Evolutionary conservation across 2,329 filamentous ascomycete genomes (phyloP), one percentile per base, ranked within the genome.

Genomic region (Aspergillus tubingensis): DNA sequence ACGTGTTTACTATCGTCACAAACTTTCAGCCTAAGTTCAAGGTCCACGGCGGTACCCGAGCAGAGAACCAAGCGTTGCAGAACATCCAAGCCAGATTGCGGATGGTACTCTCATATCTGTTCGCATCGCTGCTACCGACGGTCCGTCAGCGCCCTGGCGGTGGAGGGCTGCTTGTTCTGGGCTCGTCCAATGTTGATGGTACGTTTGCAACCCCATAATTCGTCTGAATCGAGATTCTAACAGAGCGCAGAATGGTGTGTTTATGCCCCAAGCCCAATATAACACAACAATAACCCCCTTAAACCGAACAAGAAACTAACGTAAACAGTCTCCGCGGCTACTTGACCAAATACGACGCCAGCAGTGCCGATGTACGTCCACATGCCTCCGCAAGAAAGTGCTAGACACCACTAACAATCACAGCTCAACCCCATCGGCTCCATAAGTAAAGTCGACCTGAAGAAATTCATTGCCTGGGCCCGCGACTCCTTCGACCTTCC

Each of bases 261-360:
- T 30, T 11, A 30, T 30, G 3, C 2, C 8, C n/a, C 58, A 6
- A 6, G 11, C 32, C 32, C 32, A 36, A 11, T 36, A 13, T 36
- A 4, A 23, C 15, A 38, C 13, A n/a, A 41, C n/a, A 48, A 4
- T 15, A 10, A 10, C 27, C 19, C 8, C 5, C 27, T 17, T 32
- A 36, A 36, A 6, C 5, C 10, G 6, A 54, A 36, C 17, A 56
- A 27, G 3, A 25, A 51, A 25, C 77, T 82, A 27, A 82, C 81
- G 11, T 74, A 11, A 15, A 49, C 30, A 69, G 68, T 69, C 55
- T 77, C 58, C 62, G 77, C 52, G 80, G 82, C 19, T 87, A 91
- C 72, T 78, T 89, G 21, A 91, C 88, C n/a, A 91, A 91, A 74
- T 91, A 91, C 69, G 88, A 91, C 66, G 80, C 79, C 57, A 80